A percentile compares a stretch with the other conserved stretches of the same genome.
Evolutionary conservation across 805 yeast genomes (phyloP).

Genomic region (Kodamaea kaohsiungensis): DNA sequence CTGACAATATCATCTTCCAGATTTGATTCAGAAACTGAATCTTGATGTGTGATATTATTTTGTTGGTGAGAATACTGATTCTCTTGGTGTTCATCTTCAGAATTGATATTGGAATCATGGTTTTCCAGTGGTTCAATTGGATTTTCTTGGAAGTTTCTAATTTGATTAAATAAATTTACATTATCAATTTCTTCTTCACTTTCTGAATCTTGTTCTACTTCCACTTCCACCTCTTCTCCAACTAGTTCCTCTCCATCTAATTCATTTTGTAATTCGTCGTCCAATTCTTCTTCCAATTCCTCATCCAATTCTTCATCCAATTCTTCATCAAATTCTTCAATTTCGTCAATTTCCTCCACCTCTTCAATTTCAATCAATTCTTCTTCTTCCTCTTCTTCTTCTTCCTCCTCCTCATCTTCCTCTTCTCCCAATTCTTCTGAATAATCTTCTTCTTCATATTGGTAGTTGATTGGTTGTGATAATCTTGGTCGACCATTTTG

Average conservation of each 20-base stretch:
- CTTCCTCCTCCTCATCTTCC: conserved; percentile 4
- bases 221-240: neutral
- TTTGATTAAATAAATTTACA: neutral
- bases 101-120: neutral
- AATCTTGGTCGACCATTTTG: conserved; percentile 10
- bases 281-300: neutral
- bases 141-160: neutral
- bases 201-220: neutral
- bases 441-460: neutral
- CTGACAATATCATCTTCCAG: neutral
- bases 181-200: neutral
- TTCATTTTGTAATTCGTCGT: neutral
- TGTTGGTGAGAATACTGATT: neutral
- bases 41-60: neutral
- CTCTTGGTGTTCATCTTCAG: neutral
- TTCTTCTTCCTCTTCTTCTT: conserved; percentile 10
- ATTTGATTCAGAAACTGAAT: neutral
- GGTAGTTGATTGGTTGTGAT: conserved; percentile 1
- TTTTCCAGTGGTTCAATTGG: neutral
- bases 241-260: neutral
- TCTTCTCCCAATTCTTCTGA: conserved; percentile 2
- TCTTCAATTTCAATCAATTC: conserved; percentile 6
- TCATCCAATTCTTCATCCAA: neutral
- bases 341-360: neutral
- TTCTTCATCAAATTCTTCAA: neutral